Evolutionary conservation across 805 yeast genomes (phyloP), one percentile per base, ranked within the genome.

Genomic region (Starmerella asiatica): DNA sequence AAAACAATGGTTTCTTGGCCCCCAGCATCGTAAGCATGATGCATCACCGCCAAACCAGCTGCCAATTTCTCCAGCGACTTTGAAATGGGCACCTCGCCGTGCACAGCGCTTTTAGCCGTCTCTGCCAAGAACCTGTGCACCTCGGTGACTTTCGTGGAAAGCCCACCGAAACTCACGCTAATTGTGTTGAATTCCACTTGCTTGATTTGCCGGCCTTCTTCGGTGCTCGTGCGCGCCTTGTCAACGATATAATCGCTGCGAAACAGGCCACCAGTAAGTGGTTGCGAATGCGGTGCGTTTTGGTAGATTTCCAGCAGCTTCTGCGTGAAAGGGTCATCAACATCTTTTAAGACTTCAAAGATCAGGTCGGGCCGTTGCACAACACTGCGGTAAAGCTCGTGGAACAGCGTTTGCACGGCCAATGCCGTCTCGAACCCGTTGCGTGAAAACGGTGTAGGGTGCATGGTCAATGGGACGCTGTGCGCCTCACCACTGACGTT

Each of bases 121-220:
- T 65, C 65, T 4, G 61, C 53, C 17, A 62, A 49, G 47, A 70
- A 82, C 17, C 67, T 58, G 59, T 91, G 98, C 41, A 83, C 63
- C 48, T 72, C 65, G 17, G 91, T 80, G 20, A 83, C 88, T 56
- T 78, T 80, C 12, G 84, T 58, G 2, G 94, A 78, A 41, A 91
- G 65, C 0, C 93, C 97, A 17, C 93, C 95, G 63, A 91, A 91
- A 1, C 96, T 86, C 3, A 88, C 94, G 52, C 94, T 80, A 3
- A 91, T 83, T 1, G 98, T 86, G 60, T 91, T 91, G 64, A 88
- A 88, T 58, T 91, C 99, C 37, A 91, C 91, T 59, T 91, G 98
- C 56, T 88, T 86, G 53, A 88, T 79, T 37, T 62, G 61, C 18
- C 60, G 57, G 30, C 68, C 66, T 34, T 49, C 42, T 58, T 55